Percentiles rank a stretch among this genome's conserved stretches.
These are phyloP conservation scores for Cryptosporidium andersoni DNA, from an alignment of 169 alveolate species.

Conservation along the genomic window DNA sequence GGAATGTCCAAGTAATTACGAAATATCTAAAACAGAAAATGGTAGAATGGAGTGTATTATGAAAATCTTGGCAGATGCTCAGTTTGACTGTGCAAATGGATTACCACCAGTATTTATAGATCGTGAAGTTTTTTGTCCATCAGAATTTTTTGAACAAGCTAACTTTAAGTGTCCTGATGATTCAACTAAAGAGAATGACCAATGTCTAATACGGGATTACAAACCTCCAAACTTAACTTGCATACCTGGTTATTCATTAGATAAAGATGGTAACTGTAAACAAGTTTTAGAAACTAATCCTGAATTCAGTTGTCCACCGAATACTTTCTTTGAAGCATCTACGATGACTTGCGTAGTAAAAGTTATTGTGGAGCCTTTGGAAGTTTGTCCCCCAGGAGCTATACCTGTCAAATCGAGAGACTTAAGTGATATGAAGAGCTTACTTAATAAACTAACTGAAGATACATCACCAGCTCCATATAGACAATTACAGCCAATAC, in stretches of 20 bases:
- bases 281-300: slow-evolving; percentile 68
- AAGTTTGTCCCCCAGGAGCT: slow-evolving; percentile 70
- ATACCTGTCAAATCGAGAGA: slow-evolving; percentile 56
- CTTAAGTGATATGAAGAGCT: slow-evolving; percentile 26
- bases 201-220: slow-evolving; percentile 16
- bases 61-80: slow-evolving; percentile 19
- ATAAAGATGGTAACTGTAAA: slow-evolving; percentile 42
- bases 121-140: slow-evolving; percentile 34
- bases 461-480: not conserved
- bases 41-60: slow-evolving; percentile 15
- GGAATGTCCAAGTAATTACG: slow-evolving; percentile 56
- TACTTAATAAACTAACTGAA: slow-evolving; percentile 18
- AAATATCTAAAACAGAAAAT: slow-evolving; percentile 16
- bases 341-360: slow-evolving; percentile 58
- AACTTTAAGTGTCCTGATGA: slow-evolving; percentile 23
- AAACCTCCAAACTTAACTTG: slow-evolving; percentile 48
- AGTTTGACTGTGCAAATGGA: slow-evolving; percentile 53
- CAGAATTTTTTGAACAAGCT: slow-evolving; percentile 25
- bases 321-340: slow-evolving; percentile 43
- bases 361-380: slow-evolving; percentile 66
- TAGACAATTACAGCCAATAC: slow-evolving; percentile 47
- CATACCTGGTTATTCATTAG: slow-evolving; percentile 54
- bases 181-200: slow-evolving; percentile 20
- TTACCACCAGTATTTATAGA: slow-evolving; percentile 40
- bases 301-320: slow-evolving; percentile 49